These are phyloP conservation scores for Saturnispora dispora DNA, from an alignment of 805 yeast genomes.

Conservation along the genomic window DNA sequence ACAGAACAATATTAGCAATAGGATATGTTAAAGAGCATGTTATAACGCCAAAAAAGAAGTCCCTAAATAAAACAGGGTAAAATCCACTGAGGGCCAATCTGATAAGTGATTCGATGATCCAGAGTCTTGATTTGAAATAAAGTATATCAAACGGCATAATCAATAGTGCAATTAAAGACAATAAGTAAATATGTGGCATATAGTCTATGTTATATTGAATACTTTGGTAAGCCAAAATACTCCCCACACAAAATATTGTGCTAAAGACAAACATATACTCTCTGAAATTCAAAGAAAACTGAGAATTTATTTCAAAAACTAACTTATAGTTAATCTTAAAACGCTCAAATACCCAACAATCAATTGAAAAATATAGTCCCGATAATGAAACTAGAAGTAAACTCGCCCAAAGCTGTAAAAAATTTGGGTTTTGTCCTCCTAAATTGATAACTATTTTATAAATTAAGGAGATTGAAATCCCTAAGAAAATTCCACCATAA, in stretches of 20 bases:
- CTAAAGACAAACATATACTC: constrained; percentile 62
- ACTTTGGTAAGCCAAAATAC: constrained; percentile 65
- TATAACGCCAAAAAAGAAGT: constrained; percentile 87
- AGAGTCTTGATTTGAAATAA: constrained; percentile 54
- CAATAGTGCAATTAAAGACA: constrained; percentile 36
- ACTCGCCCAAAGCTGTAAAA: constrained; percentile 90
- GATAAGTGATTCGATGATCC: constrained; percentile 66
- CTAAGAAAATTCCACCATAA: constrained; percentile 56
- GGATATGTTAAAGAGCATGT: constrained; percentile 83
- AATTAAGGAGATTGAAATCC: constrained; percentile 61
- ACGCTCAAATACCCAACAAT: constrained; percentile 63
- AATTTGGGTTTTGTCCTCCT: constrained; percentile 35
- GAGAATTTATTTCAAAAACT: constrained; percentile 77
- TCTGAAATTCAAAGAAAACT: constrained; percentile 53
- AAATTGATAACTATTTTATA: constrained; percentile 34
- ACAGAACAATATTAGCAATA: constrained; percentile 73
- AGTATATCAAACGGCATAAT: constrained; percentile 55
- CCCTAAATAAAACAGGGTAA: constrained; percentile 91
- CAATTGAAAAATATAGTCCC: constrained; percentile 53
- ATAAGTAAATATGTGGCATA: constrained; percentile 73
- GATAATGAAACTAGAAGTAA: constrained; percentile 59
- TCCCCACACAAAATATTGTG: constrained; percentile 42
- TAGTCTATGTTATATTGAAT: constrained; percentile 61
- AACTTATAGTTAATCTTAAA: constrained; percentile 82
- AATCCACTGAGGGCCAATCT: constrained; percentile 74